Base-by-base conservation (phyloP, 257 asterid genomes). In the Solanum tarijense region DNA sequence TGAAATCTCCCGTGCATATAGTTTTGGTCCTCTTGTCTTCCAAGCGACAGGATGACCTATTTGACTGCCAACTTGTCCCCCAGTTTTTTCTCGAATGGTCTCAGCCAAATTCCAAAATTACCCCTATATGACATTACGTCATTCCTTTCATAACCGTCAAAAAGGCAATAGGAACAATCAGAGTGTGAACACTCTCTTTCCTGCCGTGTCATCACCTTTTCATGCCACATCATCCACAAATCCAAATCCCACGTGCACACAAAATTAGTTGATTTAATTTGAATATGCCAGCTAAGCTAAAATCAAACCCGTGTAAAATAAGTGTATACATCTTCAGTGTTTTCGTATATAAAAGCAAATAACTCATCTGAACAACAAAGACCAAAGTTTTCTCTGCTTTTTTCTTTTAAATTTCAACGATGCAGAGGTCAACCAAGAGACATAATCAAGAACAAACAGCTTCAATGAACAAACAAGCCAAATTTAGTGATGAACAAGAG, bases 391-490 rank as follows among this genome's bases (percentile, higher is more conserved):
- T 18, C 32, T 65, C 41, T 32, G 23, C 4, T 29, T 69, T 25
- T 65, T 11, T 25, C 25, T 11, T 43, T 12, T 16, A 31, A 65
- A 4, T 69, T n/a, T 38, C n/a, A 81, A 32, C 4, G 88, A 95
- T 91, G 96, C 94, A 91, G 58, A 91, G 91, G 93, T 91, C 96
- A 90, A 89, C 84, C 89, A 94, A 91, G 83, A 90, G 92, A 76
- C 46, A 83, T n/a, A 92, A 86, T 83, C 90, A 72, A 14, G 93
- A 89, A 6, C 36, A 9, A 38, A 86, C 14, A 39, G 18, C 88
- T 69, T 29, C 76, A 69, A 69, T 69, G 21, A n/a, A 35, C 6
- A 25, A 21, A 0, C 72, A 89, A 0, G 90, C 90, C 60, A 87
- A 36, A 62, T 79, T 93, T 5, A 90, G 92, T 14, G 82, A 25